phyloP scores from a whole-genome alignment of 2,329 filamentous ascomycete species.

The Monosporascus sp. region DNA sequence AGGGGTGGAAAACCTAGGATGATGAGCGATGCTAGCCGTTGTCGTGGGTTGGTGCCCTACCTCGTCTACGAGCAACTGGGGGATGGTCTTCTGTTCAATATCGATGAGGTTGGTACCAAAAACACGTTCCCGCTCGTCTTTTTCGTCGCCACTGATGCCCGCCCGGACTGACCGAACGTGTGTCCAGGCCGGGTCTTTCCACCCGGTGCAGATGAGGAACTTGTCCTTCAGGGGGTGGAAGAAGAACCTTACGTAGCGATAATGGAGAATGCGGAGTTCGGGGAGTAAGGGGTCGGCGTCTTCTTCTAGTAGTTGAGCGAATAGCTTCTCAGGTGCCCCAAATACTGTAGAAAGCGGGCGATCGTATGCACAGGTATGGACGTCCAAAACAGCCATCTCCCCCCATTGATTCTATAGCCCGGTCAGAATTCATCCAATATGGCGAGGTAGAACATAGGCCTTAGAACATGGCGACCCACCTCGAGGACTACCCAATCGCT shows the following conservation, averaged over 20 bases:
- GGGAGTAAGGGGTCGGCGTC: constrained; percentile 75
- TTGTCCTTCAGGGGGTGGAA: constrained; percentile 86
- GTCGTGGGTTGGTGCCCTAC: constrained; percentile 34
- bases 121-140: constrained; percentile 72
- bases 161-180: constrained; percentile 67
- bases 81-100: constrained; percentile 81
- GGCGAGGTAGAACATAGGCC: constrained; percentile 1
- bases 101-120: constrained; percentile 91
- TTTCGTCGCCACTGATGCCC: constrained; percentile 85
- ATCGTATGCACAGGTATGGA: constrained; percentile 51
- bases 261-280: constrained; percentile 74
- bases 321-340: constrained; percentile 58
- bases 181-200: constrained; percentile 91
- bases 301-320: constrained; percentile 48
- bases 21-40: constrained; percentile 8
- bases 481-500: constrained; percentile 93
- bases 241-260: constrained; percentile 89
- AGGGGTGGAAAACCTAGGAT: constrained; percentile 79
- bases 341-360: constrained; percentile 59
- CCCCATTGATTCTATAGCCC: constrained; percentile 79
- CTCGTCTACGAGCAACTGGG: constrained; percentile 84
- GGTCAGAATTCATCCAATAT: constrained; percentile 22
- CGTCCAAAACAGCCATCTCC: constrained; percentile 73
- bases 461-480: constrained; percentile 34
- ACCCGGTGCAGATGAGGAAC: constrained; percentile 79